phyloP scores from a whole-genome alignment of 2,329 filamentous ascomycete species.

The Diaporthe batatas region DNA sequence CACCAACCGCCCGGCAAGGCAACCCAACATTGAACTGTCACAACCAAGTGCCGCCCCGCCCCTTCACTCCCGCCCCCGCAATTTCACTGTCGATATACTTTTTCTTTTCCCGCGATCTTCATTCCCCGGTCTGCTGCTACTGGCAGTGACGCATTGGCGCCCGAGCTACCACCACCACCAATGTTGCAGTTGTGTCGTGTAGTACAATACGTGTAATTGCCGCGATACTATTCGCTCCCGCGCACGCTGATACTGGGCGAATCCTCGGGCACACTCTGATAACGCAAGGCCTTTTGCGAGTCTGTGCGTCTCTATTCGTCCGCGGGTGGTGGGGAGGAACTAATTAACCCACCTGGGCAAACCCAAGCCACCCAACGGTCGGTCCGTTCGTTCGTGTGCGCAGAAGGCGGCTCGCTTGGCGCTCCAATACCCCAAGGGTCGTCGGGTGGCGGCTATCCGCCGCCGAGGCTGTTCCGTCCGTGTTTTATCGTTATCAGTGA shows the following conservation, averaged over 20 bases:
- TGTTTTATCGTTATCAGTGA: conserved; percentile 15
- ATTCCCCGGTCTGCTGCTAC: not conserved
- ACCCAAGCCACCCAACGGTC: conserved; percentile 11
- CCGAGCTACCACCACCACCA: not conserved
- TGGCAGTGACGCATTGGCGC: not conserved
- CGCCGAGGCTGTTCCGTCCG: not conserved
- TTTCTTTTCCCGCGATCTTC: not conserved
- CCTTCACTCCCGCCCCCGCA: not conserved
- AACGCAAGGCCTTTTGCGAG: not conserved
- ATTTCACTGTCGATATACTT: not conserved
- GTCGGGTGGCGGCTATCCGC: conserved; percentile 28
- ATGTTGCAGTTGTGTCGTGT: not conserved
- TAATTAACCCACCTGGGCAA: not conserved
- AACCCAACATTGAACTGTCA: not conserved
- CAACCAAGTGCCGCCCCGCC: not conserved
- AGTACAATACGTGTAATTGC: not conserved
- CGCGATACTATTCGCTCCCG: not conserved
- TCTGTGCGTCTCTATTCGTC: not conserved
- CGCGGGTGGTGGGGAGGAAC: not conserved
- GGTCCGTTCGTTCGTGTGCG: not conserved
- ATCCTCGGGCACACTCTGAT: conserved; percentile 4
- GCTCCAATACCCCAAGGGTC: not conserved
- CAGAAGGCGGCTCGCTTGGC: not conserved
- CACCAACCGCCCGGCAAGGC: not conserved
- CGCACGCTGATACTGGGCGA: not conserved